These are phyloP conservation scores for Stenocarpella maydis DNA, from an alignment of 2,329 filamentous ascomycete species.

Conservation along the genomic window DNA sequence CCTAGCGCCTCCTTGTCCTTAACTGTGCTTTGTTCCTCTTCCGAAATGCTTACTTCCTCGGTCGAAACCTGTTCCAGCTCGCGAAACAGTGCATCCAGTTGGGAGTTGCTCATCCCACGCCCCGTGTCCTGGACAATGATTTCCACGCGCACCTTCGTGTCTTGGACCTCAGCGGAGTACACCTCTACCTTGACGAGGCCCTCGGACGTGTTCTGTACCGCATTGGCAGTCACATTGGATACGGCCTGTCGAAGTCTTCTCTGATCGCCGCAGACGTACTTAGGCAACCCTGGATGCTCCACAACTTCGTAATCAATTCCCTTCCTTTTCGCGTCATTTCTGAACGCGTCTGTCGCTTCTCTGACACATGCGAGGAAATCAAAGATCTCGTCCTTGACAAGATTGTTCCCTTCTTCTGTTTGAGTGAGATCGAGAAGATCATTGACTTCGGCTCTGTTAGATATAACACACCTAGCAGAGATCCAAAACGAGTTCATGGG, in stretches of 20 bases:
- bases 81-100: constrained; percentile 62
- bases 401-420: constrained; percentile 79
- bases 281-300: constrained; percentile 74
- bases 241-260: constrained; percentile 83
- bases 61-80: constrained; percentile 66
- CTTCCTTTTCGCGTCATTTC: constrained; percentile 78
- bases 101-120: constrained; percentile 65
- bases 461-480: neutral
- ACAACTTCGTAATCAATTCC: constrained; percentile 74
- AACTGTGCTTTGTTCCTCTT: constrained; percentile 41
- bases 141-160: constrained; percentile 71
- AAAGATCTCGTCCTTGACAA: constrained; percentile 84
- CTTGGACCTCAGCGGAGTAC: constrained; percentile 64
- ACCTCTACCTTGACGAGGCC: constrained; percentile 77
- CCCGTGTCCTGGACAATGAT: constrained; percentile 81
- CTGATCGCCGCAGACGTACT: constrained; percentile 78
- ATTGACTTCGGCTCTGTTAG: constrained; percentile 62
- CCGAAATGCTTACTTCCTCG: constrained; percentile 44
- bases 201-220: constrained; percentile 76
- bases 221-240: constrained; percentile 84
- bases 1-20: constrained; percentile 65
- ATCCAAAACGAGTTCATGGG: no score
- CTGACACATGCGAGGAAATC: constrained; percentile 74
- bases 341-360: constrained; percentile 81
- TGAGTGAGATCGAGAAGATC: constrained; percentile 90